Base-by-base conservation (phyloP, 345 rosid species). In the Atalantia buxifolia region DNA sequence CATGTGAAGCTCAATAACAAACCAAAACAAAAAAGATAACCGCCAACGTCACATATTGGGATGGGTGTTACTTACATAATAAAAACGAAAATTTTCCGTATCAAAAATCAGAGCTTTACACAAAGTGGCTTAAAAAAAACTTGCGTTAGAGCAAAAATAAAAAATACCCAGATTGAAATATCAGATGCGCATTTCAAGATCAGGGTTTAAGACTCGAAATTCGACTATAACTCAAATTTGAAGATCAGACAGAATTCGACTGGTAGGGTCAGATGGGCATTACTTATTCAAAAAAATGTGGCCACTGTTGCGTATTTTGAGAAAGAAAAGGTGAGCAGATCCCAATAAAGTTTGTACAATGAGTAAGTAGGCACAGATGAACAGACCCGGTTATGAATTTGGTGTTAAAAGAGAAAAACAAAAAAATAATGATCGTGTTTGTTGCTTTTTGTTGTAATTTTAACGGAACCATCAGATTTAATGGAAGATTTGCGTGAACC, bases 1-100 rank as follows among this genome's bases (percentile, higher is more conserved):
- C 88, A 87, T 85, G 30, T 71, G 16, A 5, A 60, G 27, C 30
- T 59, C 14, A 60, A n/a, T 36, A 72, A 59, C 3, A 8, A 73
- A 31, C 24, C 9, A 57, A 14, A 66, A 22, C 6, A 68, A 31
- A 66, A 66, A 64, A 64, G 50, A 64, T 6, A 40, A 9, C 72
- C 48, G 5, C 13, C 59, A 45, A 45, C 14, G 33, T 38, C 73
- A 69, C 57, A 6, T 45, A 45, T 21, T 21, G 69, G 22, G 21
- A 66, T 7, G 1, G 22, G 69, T 19, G 50, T 13, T 42, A n/a
- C 9, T 9, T 65, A 7, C 69, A 66, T n/a, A 66, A 19, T 22
- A 35, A 66, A 21, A 19, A n/a, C 22, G 10, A 30, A 63, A 50
- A 4, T 50, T 18, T 53, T 33, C 38, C 60, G 30, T 50, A 19